phyloP scores from a whole-genome alignment of 2,329 filamentous ascomycete species.

The Didymella pomorum region DNA sequence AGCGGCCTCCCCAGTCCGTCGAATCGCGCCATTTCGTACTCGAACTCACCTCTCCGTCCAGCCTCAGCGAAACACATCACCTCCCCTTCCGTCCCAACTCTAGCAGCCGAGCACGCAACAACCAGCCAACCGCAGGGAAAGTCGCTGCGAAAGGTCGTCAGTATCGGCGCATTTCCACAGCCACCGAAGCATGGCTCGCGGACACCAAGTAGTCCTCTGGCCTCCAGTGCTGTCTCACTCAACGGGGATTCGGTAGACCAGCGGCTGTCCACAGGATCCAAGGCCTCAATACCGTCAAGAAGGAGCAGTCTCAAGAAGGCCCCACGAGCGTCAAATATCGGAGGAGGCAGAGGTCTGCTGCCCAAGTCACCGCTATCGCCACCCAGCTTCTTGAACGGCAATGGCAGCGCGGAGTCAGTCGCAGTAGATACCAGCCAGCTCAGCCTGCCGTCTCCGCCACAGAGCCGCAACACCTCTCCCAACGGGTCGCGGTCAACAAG shows the following conservation, averaged over 20 bases:
- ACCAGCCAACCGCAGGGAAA: constrained; percentile 59
- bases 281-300: constrained; percentile 40
- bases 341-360: constrained; percentile 41
- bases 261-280: constrained; percentile 40
- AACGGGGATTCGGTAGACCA: constrained; percentile 45
- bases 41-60: constrained; percentile 41
- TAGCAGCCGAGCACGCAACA: constrained; percentile 49
- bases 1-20: constrained; percentile 41
- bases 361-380: constrained; percentile 57
- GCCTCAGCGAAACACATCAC: constrained; percentile 38
- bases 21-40: constrained; percentile 46
- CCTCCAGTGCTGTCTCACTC: constrained; percentile 56
- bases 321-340: constrained; percentile 53
- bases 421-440: constrained; percentile 72
- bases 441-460: constrained; percentile 81
- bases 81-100: constrained; percentile 58
- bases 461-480: constrained; percentile 89
- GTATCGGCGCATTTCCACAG: constrained; percentile 92
- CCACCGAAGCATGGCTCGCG: constrained; percentile 72
- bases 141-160: constrained; percentile 83
- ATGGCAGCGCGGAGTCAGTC: constrained; percentile 79
- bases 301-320: constrained; percentile 56
- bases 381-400: constrained; percentile 80
- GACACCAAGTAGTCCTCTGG: constrained; percentile 62
- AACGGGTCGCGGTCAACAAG: constrained; percentile 91